Evolutionary conservation across 768 basidiomycete species (phyloP).

Genomic region (Russula sp.): DNA sequence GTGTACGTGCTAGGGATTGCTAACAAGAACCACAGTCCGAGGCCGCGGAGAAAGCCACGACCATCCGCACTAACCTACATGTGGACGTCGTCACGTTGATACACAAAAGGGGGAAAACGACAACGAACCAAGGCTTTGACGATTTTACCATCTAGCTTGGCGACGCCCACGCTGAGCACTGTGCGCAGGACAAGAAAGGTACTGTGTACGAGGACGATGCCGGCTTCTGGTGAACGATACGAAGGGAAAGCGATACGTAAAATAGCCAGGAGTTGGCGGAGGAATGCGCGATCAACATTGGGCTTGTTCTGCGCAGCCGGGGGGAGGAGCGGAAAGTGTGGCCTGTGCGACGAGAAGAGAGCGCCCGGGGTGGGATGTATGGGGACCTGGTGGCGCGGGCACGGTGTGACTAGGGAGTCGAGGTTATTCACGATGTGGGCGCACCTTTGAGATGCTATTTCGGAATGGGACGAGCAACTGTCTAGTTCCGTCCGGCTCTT

Average conservation of each 20-base stretch:
- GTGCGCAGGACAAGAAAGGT: conserved; percentile 83
- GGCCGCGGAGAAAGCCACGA: conserved; percentile 71
- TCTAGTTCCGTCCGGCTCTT: conserved; percentile 52
- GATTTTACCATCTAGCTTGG: conserved; percentile 82
- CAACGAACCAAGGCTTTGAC: conserved; percentile 71
- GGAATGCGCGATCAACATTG: conserved; percentile 61
- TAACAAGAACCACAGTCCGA: conserved; percentile 84
- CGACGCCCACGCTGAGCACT: conserved; percentile 81
- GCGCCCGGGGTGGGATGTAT: conserved; percentile 47
- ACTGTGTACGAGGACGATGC: conserved; percentile 72
- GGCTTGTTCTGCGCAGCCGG: conserved; percentile 41
- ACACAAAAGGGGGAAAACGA: background rate
- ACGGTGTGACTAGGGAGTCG: background rate
- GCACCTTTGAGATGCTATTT: conserved; percentile 57
- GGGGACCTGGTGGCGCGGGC: conserved; percentile 32
- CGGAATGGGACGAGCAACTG: conserved; percentile 63
- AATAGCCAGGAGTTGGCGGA: conserved; percentile 69
- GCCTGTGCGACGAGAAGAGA: conserved; percentile 44
- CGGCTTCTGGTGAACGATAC: conserved; percentile 58
- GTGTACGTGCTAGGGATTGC: conserved; percentile 94
- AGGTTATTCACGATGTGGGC: conserved; percentile 18
- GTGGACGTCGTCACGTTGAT: background rate
- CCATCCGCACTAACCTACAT: conserved; percentile 72
- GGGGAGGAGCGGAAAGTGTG: conserved; percentile 56
- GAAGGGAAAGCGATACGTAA: conserved; percentile 67